Conservation (phyloP, 2,329 filamentous ascomycete genomes). For the Cladosporium sp. region DNA sequence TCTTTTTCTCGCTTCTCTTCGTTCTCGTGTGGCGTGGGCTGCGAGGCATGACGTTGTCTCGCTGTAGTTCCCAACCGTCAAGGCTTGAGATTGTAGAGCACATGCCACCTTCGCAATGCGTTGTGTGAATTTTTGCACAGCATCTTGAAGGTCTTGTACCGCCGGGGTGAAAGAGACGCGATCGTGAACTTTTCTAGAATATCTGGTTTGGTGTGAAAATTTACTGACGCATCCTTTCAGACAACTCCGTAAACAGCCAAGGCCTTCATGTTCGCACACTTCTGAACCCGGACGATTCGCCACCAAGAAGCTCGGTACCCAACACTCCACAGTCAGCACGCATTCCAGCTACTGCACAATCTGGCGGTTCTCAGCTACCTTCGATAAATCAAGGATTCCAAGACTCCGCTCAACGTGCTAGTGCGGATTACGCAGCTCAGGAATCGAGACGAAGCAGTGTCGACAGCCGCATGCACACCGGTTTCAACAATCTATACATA, state of each 20-base stretch:
- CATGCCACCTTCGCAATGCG: background rate
- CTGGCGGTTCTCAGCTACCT: slow-evolving; percentile 44
- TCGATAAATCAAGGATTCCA: slow-evolving; percentile 57
- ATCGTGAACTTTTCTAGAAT: background rate
- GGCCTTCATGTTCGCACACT: slow-evolving; percentile 52
- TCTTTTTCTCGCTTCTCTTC: background rate
- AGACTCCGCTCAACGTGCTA: slow-evolving; percentile 42
- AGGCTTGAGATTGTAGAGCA: background rate
- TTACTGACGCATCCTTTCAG: slow-evolving; percentile 20
- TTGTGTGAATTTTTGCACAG: background rate
- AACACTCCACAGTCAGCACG: slow-evolving; percentile 46
- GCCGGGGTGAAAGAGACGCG: background rate
- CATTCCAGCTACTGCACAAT: slow-evolving; percentile 39
- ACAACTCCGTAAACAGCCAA: slow-evolving; percentile 45
- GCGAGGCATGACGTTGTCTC: background rate
- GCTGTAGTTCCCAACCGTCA: background rate
- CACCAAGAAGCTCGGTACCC: slow-evolving; percentile 44
- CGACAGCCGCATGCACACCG: slow-evolving; percentile 74
- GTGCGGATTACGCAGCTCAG: slow-evolving; percentile 53
- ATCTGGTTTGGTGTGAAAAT: background rate
- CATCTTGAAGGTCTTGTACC: background rate
- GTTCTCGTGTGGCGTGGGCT: background rate
- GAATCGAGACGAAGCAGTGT: slow-evolving; percentile 74
- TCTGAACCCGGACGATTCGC: slow-evolving; percentile 52
- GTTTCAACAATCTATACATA: slow-evolving; percentile 68